Evolutionary conservation across 108 stramenopile genomes (phyloP).

Genomic region (Cyclotella baltica): DNA sequence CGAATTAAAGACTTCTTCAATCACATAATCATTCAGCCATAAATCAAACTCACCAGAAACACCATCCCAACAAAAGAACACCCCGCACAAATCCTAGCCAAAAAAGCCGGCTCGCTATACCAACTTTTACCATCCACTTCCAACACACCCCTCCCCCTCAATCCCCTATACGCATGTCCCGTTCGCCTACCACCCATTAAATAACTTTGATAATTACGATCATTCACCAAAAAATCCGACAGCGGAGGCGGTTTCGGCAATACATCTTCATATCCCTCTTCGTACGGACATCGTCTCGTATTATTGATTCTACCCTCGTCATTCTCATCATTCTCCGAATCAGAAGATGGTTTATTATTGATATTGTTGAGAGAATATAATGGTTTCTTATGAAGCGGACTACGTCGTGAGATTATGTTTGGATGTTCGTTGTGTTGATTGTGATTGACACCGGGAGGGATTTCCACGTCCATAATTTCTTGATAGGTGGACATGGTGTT

Average conservation of each 20-base stretch:
- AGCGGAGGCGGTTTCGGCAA: conserved; percentile 40
- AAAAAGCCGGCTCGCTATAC: conserved; percentile 29
- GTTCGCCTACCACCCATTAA: conserved; percentile 31
- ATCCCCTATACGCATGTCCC: conserved; percentile 28
- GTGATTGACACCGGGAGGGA: background rate
- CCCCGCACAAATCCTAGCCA: conserved; percentile 43
- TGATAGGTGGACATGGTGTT: background rate
- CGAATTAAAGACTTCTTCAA: too few relatives aligned
- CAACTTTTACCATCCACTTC: background rate
- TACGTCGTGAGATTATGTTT: conserved; percentile 1
- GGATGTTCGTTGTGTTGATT: background rate
- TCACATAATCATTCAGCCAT: too few relatives aligned
- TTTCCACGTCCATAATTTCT: conserved; percentile 5
- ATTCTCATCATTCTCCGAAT: conserved; percentile 47
- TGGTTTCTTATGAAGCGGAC: background rate
- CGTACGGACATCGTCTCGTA: conserved; percentile 11
- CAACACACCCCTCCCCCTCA: conserved; percentile 6
- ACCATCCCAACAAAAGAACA: conserved; percentile 45
- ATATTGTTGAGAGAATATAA: background rate
- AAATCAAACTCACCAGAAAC: conserved; percentile 36
- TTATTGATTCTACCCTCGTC: conserved; percentile 18
- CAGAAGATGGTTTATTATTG: conserved; percentile 5
- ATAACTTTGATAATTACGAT: conserved; percentile 38
- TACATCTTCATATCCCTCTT: conserved; percentile 31
- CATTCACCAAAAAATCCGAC: conserved; percentile 49